Evolutionary conservation across 2,329 filamentous ascomycete genomes (phyloP), one percentile per base, ranked within the genome.

Genomic region (Ophiosphaerella herpotricha): DNA sequence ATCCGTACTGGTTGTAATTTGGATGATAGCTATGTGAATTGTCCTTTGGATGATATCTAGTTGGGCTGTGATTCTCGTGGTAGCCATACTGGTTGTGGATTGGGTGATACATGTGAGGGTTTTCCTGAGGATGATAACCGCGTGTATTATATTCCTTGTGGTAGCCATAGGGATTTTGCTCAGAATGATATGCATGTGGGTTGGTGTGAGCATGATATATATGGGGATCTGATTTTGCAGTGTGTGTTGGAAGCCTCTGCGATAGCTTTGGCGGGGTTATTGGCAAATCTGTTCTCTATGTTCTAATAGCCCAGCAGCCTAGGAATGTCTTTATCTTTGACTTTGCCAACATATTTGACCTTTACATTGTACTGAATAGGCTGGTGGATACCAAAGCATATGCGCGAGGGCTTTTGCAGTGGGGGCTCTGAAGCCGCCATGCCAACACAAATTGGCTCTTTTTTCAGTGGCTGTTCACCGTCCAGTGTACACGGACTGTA

Each of bases 301-400:
- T 42, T 39, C 48, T 43, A 51, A 21, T 51, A 43, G 1, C 48
- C 48, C 5, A 47, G 32, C 7, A 51, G 31, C 1, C 13, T 34
- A 1, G 39, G 29, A 1, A 51, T 0, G 2, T 12, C 24, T 2
- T 39, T 34, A 0, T 26, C 9, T 5, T 42, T 18, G 0, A 51
- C 48, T 8, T 32, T 3, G 12, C 43, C 43, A 1, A 51, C 1
- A 1, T 42, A 4, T 21, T 50, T 46, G 0, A 50, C 48, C 9
- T 51, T 51, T 4, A 51, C 43, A 4, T 47, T 43, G 12, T 48
- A 44, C 5, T 48, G 44, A 2, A 52, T 43, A 0, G 49, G 49
- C 2, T 52, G 44, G 6, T 52, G 49, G 5, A 52, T 48, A 3
- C 39, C 49, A 14, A 48, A 52, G 35, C 29, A 52, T 5, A 52